These are phyloP conservation scores for Torulaspora indica DNA, from an alignment of 805 yeast species.

Conservation along the genomic window DNA sequence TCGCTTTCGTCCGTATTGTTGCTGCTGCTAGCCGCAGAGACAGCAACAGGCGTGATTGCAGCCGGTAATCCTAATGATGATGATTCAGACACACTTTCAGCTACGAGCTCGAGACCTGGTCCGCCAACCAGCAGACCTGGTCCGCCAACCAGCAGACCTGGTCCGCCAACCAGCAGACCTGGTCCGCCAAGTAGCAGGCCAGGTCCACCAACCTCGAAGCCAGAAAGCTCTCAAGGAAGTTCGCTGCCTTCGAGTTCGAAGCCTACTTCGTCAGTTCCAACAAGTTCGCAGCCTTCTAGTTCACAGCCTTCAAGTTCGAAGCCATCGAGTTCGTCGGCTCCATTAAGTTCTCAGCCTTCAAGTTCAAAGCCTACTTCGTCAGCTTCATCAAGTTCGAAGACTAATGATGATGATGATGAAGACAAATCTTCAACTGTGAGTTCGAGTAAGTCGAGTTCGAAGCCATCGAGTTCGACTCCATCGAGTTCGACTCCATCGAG, in stretches of 20 bases:
- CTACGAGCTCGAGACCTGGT: neutral
- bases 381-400: no score
- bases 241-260: neutral
- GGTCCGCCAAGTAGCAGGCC: no score
- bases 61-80: neutral
- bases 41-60: neutral
- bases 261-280: neutral
- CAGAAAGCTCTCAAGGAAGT: neutral
- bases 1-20: constrained; percentile 7
- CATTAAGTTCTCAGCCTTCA: no score
- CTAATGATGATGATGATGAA: no score
- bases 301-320: neutral
- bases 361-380: no score
- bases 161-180: neutral
- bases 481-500: no score
- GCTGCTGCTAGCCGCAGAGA: constrained; percentile 3
- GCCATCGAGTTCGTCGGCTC: no score
- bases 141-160: no score
- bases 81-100: neutral
- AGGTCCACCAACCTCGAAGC: neutral
- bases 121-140: neutral
- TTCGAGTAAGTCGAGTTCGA: no score
- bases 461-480: no score
- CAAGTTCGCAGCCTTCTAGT: no score
- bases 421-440: no score